Percentiles rank a stretch among this genome's conserved stretches.
These are phyloP conservation scores for Cladosporium sp. DNA, from an alignment of 2,329 filamentous ascomycete species.

Conservation along the genomic window DNA sequence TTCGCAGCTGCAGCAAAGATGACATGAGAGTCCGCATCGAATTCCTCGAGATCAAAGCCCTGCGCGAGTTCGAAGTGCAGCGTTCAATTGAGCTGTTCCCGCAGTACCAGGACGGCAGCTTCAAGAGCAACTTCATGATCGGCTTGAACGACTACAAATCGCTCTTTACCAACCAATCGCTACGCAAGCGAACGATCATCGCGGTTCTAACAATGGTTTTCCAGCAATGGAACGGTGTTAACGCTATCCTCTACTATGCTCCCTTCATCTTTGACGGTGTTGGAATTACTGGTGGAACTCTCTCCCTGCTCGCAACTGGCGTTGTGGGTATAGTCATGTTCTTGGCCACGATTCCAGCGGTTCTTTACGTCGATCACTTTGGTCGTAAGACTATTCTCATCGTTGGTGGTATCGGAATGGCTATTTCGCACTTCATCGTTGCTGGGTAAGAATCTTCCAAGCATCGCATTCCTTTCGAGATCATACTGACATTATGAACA, in stretches of 20 bases:
- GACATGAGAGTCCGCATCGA: slow-evolving; percentile 71
- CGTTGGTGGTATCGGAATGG: slow-evolving; percentile 38
- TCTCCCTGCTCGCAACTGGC: slow-evolving; percentile 65
- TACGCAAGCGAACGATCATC: slow-evolving; percentile 65
- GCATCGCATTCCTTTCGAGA: not conserved
- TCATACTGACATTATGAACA: not conserved
- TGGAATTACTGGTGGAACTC: slow-evolving; percentile 47
- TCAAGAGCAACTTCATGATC: slow-evolving; percentile 25
- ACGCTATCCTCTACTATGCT: slow-evolving; percentile 31
- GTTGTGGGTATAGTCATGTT: slow-evolving; percentile 73
- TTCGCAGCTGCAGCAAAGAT: slow-evolving; percentile 60
- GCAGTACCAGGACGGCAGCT: slow-evolving; percentile 37
- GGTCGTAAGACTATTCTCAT: slow-evolving; percentile 45
- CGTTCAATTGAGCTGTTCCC: slow-evolving; percentile 67
- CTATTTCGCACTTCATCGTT: slow-evolving; percentile 51
- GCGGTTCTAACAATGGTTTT: slow-evolving; percentile 38
- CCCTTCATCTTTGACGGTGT: slow-evolving; percentile 52
- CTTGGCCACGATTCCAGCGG: slow-evolving; percentile 64
- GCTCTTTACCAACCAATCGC: slow-evolving; percentile 62
- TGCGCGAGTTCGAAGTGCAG: slow-evolving; percentile 72
- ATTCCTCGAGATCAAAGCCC: slow-evolving; percentile 78
- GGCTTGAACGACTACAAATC: slow-evolving; percentile 22
- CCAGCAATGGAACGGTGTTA: slow-evolving; percentile 22
- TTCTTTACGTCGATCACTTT: slow-evolving; percentile 64
- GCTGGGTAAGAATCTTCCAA: slow-evolving; percentile 35